Percentiles rank a stretch among this genome's conserved stretches.
Conservation (phyloP, 2,329 filamentous ascomycete species). For the Epichloe elymi region DNA sequence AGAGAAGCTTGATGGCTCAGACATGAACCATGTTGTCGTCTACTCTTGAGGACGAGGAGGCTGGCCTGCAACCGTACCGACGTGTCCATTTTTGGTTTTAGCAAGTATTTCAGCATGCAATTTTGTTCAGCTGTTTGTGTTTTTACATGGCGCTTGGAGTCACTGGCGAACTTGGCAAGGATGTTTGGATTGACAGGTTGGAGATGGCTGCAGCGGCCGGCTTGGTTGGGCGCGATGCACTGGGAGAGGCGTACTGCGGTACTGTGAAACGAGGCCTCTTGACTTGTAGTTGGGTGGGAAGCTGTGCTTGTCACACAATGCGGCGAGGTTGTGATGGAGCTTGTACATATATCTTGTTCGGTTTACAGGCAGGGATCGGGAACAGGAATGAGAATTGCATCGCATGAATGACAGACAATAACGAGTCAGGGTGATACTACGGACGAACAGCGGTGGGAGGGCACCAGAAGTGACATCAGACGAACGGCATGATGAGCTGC, state of each 20-base stretch:
- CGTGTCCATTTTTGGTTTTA: conserved; percentile 21
- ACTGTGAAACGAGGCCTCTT: conserved; percentile 1
- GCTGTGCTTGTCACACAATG: conserved; percentile 4
- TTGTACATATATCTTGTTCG: conserved; percentile 30
- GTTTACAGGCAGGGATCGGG: conserved; percentile 17
- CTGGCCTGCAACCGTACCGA: neutral
- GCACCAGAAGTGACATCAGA: neutral
- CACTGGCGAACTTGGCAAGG: conserved; percentile 21
- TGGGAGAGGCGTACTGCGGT: conserved; percentile 1
- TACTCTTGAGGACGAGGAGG: neutral
- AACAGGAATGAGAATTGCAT: conserved; percentile 20
- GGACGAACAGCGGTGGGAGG: neutral
- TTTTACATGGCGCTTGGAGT: conserved; percentile 30
- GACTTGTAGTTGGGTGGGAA: neutral
- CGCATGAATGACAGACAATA: conserved; percentile 10
- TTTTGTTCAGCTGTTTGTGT: conserved; percentile 17
- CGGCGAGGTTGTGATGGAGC: conserved; percentile 17
- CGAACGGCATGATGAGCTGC: neutral
- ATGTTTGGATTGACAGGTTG: conserved; percentile 21
- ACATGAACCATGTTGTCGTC: neutral
- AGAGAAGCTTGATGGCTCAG: neutral
- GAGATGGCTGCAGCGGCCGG: conserved; percentile 18
- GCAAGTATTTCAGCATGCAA: conserved; percentile 21
- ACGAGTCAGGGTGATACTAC: neutral
- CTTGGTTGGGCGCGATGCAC: conserved; percentile 2